Evolutionary conservation across 1,284 basidiomycete genomes (phyloP), one percentile per base, ranked within the genome.

Genomic region (Exobasidium cylindrosporum): DNA sequence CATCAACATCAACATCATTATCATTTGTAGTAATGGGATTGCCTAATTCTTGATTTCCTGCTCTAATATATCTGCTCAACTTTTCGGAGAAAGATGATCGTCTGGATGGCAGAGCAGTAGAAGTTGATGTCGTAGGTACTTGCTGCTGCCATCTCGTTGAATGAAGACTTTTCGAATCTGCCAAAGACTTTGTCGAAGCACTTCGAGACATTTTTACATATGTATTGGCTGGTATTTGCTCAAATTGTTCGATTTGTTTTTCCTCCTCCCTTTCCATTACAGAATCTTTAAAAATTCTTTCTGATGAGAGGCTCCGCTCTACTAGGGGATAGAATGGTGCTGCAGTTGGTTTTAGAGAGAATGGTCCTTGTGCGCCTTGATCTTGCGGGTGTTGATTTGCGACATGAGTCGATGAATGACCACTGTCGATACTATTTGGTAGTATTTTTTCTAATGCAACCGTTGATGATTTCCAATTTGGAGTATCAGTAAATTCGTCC

Each of bases 271-370:
- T 6, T n/a, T n/a, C n/a, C n/a, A n/a, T n/a, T n/a, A n/a, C n/a
- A n/a, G n/a, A n/a, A n/a, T n/a, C n/a, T n/a, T n/a, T n/a, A n/a
- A n/a, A n/a, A n/a, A n/a, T n/a, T n/a, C n/a, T n/a, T n/a, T n/a
- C n/a, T n/a, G n/a, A n/a, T n/a, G n/a, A n/a, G n/a, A n/a, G 58
- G 17, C 61, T 60, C 0, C 57, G 57, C 13, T 66, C 68, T 67
- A 69, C 68, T 0, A 72, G 67, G 1, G 73, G 73, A 11, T 64
- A 64, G 35, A 76, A 76, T 3, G 68, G 60, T 2, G 68, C 70
- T 4, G 70, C 72, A n/a, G 68, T 52, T 6, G 68, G 58, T 4
- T 66, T 66, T 55, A 72, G 68, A 4, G 28, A 35, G 29, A 54
- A 54, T 45, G 54, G 14, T 32, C 35, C 49, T 11, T n/a, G n/a